Percentiles rank a stretch among this genome's conserved stretches.
Evolutionary conservation across 345 rosid species (phyloP).

Genomic region (Abelmoschus esculentus): DNA sequence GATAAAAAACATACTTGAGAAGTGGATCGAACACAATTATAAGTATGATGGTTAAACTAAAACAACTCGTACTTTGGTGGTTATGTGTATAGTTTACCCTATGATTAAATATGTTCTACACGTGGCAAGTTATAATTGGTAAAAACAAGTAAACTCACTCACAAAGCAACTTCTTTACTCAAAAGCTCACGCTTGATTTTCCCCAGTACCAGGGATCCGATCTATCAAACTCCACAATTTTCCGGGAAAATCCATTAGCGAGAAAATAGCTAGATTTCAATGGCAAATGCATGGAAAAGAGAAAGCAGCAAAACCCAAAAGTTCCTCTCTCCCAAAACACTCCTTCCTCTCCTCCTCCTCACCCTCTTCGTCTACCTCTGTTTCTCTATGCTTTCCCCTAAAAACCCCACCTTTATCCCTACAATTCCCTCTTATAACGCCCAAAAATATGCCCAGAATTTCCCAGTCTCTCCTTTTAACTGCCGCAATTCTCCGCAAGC

Average conservation of each 20-base stretch:
- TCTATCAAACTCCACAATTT: neutral
- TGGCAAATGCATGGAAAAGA: constrained; percentile 75
- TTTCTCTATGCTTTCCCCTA: constrained; percentile 30
- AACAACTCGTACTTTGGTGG: too few relatives aligned
- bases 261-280: constrained; percentile 8
- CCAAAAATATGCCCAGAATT: constrained; percentile 14
- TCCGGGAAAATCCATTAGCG: constrained; percentile 45
- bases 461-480: constrained; percentile 49
- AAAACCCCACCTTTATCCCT: neutral
- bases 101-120: neutral
- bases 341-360: constrained; percentile 30
- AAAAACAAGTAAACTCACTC: neutral
- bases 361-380: constrained; percentile 41
- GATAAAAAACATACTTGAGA: too few relatives aligned
- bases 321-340: constrained; percentile 40
- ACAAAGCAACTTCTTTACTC: neutral
- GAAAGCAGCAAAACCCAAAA: constrained; percentile 41
- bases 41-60: too few relatives aligned
- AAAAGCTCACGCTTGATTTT: neutral
- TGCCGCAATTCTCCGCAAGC: constrained; percentile 71
- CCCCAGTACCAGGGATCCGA: constrained; percentile 2
- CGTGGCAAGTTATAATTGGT: constrained; percentile 1
- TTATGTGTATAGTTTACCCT: too few relatives aligned
- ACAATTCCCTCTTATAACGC: neutral
- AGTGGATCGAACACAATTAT: too few relatives aligned